A percentile compares a stretch with the other conserved stretches of the same genome.
Evolutionary conservation across 257 asterid genomes (phyloP).

Genomic region (Verbena officinalis): DNA sequence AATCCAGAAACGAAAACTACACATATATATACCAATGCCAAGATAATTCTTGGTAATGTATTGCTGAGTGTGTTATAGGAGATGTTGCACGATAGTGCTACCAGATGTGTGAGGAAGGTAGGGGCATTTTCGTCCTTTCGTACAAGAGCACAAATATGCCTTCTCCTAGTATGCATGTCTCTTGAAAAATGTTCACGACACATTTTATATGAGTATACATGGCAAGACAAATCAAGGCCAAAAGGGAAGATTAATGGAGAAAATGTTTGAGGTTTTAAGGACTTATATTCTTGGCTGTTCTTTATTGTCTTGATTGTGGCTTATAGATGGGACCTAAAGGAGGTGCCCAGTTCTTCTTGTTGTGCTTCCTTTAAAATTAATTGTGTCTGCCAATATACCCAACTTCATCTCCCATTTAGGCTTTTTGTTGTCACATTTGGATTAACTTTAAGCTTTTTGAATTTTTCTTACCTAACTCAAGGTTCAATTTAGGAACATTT

Average conservation of each 20-base stretch:
- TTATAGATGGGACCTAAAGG: conserved; percentile 34
- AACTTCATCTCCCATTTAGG: conserved; percentile 9
- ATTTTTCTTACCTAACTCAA: background rate
- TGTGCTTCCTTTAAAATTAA: conserved; percentile 26
- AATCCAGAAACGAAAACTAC: conserved; percentile 28
- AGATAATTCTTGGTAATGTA: background rate
- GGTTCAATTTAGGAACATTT: conserved; percentile 4
- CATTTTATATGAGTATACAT: conserved; percentile 6
- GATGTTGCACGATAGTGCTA: too few species aligned
- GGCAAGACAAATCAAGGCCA: conserved; percentile 21
- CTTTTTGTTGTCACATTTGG: conserved; percentile 34
- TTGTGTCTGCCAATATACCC: conserved; percentile 33
- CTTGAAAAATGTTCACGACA: background rate
- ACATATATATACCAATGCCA: background rate
- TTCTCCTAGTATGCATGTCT: background rate
- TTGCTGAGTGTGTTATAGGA: too few species aligned
- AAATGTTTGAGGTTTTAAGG: conserved; percentile 26
- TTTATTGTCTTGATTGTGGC: conserved; percentile 44
- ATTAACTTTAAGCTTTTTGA: conserved; percentile 9
- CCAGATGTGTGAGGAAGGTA: background rate
- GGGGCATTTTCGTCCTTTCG: background rate
- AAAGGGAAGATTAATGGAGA: conserved; percentile 28
- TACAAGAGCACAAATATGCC: conserved; percentile 15
- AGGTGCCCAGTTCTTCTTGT: conserved; percentile 25
- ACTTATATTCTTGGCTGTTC: conserved; percentile 27